Base-by-base conservation (phyloP, 805 yeast genomes). In the Saturnispora zaruensis region DNA sequence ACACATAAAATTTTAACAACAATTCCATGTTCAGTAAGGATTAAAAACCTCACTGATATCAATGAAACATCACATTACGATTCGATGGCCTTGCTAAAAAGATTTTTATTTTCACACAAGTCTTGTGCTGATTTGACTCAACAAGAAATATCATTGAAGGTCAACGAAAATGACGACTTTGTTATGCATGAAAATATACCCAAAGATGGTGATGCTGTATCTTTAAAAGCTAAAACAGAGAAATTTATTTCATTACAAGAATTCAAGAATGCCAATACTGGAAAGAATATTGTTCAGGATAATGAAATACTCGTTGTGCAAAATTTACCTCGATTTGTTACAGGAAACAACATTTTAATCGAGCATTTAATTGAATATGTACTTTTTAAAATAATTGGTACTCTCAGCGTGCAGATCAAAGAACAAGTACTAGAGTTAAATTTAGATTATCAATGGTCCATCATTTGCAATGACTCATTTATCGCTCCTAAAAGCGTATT, bases 371-470 rank as follows among this genome's bases (percentile, higher is more conserved):
- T 65, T 36, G 50, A 44, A 6, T 51, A 49, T 40, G 44, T 53
- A 3, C 25, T 60, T 6, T 42, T n/a, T 1, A 49, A 55, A 2
- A 18, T 53, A 4, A 4, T 59, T 2, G 25, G 44, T 5, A 34
- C 25, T 6, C 21, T 55, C 14, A 38, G 38, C 13, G 50, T 41
- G 5, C 44, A 36, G 11, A 32, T 33, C 13, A 45, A 50, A 7
- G 40, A 38, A n/a, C 11, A n/a, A 8, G 20, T 28, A 6, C 14
- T 53, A 21, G 38, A 44, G 6, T 8, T 56, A 7, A 51, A 52
- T 40, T 8, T 16, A 2, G 45, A 45, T 4, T 65, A 53, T 48
- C 44, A 41, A 8, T 66, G 70, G 69, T 53, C 58, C 18, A 55
- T 52, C 45, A 45, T 60, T 6, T 47, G 49, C 11, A 49, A 51